Conservation (phyloP, 805 yeast genomes). For the Lipomyces lipofer region DNA sequence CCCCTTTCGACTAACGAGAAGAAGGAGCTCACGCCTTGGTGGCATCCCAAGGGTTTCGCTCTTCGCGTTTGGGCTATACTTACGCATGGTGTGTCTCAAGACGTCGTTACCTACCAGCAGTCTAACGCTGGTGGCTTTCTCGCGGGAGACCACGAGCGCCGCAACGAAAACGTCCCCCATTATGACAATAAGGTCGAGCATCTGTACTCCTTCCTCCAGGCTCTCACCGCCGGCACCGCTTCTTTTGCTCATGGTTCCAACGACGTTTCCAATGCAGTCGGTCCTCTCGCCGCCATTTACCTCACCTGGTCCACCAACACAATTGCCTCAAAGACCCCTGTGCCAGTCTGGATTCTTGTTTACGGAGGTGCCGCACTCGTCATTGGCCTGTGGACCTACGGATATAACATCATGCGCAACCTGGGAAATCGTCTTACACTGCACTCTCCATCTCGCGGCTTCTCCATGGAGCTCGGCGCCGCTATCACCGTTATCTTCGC, state of each 20-base stretch:
- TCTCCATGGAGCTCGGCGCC: conserved; percentile 74
- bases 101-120: conserved; percentile 49
- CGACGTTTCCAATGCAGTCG: conserved; percentile 76
- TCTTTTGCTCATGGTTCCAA: conserved; percentile 83
- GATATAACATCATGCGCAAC: conserved; percentile 67
- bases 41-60: conserved; percentile 17
- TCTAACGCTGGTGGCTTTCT: conserved; percentile 16
- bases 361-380: conserved; percentile 68
- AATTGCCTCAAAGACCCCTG: conserved; percentile 50
- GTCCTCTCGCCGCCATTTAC: conserved; percentile 69
- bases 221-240: conserved; percentile 73
- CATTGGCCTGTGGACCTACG: conserved; percentile 69
- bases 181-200: conserved; percentile 72
- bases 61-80: conserved; percentile 46
- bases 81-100: conserved; percentile 64
- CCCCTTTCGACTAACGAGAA: not conserved
- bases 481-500: conserved; percentile 76
- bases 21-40: conserved; percentile 18
- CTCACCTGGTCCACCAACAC: conserved; percentile 58
- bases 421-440: conserved; percentile 73
- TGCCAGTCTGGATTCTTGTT: conserved; percentile 71
- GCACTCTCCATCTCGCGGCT: conserved; percentile 79
- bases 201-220: conserved; percentile 66
- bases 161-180: conserved; percentile 51
- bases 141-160: conserved; percentile 42